Evolutionary conservation across 2,329 filamentous ascomycete species (phyloP).

Genomic region (Tolypocladium nubicola): DNA sequence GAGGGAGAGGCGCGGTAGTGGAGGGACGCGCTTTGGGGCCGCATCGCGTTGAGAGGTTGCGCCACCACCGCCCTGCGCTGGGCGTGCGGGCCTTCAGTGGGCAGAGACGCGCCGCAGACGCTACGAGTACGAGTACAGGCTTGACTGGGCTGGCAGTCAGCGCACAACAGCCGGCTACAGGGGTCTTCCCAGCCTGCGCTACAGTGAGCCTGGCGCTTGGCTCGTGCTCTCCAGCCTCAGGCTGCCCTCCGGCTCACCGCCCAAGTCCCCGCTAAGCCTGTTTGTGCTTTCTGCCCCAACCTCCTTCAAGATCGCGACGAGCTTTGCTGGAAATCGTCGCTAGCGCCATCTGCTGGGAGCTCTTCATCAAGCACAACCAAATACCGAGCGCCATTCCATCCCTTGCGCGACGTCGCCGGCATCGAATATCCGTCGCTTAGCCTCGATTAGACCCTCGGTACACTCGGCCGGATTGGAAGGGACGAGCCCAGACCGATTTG

Average conservation of each 20-base stretch:
- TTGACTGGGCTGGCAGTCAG: not conserved
- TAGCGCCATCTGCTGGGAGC: conserved; percentile 1
- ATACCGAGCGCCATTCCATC: not conserved
- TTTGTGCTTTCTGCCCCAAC: conserved; percentile 8
- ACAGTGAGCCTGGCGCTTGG: not conserved
- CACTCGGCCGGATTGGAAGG: not conserved
- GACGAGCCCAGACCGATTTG: not conserved
- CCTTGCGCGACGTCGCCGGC: not conserved
- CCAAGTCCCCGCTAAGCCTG: conserved; percentile 2
- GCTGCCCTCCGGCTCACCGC: conserved; percentile 4
- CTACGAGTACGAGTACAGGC: not conserved
- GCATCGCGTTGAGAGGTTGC: conserved; percentile 19
- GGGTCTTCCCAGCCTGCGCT: not conserved
- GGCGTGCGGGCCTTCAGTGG: not conserved
- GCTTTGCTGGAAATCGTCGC: conserved; percentile 4
- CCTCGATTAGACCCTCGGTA: not conserved
- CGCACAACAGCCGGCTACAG: not conserved
- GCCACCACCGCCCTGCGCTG: not conserved
- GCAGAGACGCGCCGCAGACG: not conserved
- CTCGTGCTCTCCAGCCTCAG: not conserved
- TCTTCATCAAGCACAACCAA: not conserved
- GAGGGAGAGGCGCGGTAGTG: not conserved
- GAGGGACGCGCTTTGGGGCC: conserved; percentile 15
- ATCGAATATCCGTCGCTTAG: not conserved
- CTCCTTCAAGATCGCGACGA: conserved; percentile 6